Conservation (phyloP, 176 grass and related monocot genomes). For the Musa troglodytarum region DNA sequence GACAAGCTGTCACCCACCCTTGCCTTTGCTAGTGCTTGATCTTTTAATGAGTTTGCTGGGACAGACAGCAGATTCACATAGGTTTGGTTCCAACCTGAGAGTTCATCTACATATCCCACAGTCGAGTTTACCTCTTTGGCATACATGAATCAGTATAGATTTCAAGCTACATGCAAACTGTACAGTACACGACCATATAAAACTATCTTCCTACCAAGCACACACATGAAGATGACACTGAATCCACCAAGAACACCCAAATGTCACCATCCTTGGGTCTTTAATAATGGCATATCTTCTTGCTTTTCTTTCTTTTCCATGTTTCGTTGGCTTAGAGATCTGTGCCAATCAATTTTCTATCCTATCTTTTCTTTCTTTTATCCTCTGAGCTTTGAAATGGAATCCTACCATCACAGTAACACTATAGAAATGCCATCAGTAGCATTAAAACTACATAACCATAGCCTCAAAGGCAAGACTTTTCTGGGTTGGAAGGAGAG, state of each 20-base stretch:
- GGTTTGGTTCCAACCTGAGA: too few relatives aligned
- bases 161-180: too few relatives aligned
- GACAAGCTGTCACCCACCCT: too few relatives aligned
- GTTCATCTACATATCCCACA: not conserved
- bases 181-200: too few relatives aligned
- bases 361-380: not conserved
- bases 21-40: too few relatives aligned
- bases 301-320: too few relatives aligned
- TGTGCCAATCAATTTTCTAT: not conserved
- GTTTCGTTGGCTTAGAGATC: not conserved
- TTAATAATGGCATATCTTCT: not conserved
- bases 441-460: not conserved
- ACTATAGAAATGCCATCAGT: not conserved
- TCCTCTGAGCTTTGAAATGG: not conserved
- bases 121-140: not conserved
- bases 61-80: too few relatives aligned
- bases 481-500: too few relatives aligned
- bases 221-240: not conserved
- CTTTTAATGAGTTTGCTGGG: too few relatives aligned
- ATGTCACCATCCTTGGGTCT: not conserved
- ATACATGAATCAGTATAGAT: too few relatives aligned
- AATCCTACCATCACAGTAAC: not conserved
- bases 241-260: not conserved
- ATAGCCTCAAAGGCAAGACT: too few relatives aligned
- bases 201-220: too few relatives aligned